Evolutionary conservation across 2,329 filamentous ascomycete species (phyloP), one percentile per base, ranked within the genome.

Genomic region (Colletotrichum theobromicola): DNA sequence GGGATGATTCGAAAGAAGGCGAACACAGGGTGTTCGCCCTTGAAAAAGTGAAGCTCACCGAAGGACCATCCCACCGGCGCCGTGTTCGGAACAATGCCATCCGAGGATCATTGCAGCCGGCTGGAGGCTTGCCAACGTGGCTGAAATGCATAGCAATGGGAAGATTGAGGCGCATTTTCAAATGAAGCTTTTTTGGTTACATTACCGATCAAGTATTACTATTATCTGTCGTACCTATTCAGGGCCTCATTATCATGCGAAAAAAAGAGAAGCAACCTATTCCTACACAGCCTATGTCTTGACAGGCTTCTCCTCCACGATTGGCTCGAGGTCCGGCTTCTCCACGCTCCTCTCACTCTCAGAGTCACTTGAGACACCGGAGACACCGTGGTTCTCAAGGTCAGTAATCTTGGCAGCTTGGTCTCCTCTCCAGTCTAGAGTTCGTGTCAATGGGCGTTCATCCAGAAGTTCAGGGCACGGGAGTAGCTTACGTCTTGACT

Each of bases 371-470:
- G 62, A 28, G 7, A 63, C 72, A 4, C 72, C 72, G 16, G 62
- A 28, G 7, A 63, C 72, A 4, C 72, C 72, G 16, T 72, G 46
- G 18, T 72, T 74, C 55, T 74, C 72, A 5, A 74, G 4, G 3
- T 74, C 72, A 4, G 72, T 74, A 10, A 74, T 74, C 46, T 32
- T 67, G 2, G 72, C 68, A 12, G 62, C 50, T 5, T 72, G 42
- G 2, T 74, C 72, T 18, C 72, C 72, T 58, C 72, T 53, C 72
- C 72, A 74, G 10, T 72, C 72, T 67, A 13, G 7, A 34, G 4
- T 50, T 26, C 12, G 50, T 46, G 65, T 72, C 42, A 72, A 65
- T 32, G 5, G 2, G 37, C 7, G 10, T 21, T 32, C 26, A 16
- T 5, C 3, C 8, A 8, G 8, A 46, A 12, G 2, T 9, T 7